Evolutionary conservation across 139 green algal species (phyloP), one percentile per base, ranked within the genome.

Genomic region (Chlamydomonas incerta): DNA sequence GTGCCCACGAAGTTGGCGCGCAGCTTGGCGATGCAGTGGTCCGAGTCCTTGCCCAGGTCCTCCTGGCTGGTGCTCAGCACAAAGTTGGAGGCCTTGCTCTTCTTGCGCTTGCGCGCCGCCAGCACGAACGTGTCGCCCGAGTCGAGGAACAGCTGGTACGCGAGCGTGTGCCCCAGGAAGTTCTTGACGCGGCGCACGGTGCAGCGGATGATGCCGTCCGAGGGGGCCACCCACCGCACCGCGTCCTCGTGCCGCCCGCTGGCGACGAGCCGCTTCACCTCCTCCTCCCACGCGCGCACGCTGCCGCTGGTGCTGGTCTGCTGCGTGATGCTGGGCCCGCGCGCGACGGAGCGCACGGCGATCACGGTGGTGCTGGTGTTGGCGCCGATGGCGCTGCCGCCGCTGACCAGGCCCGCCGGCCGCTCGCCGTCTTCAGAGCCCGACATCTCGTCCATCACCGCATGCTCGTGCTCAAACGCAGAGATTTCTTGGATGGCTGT

Each of bases 1-100:
- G 96, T 98, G 60, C 96, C 96, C n/a, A 98, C 28, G 35, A 98
- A 97, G 90, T 98, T 98, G 81, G 91, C 74, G 57, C 91, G 92
- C 17, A 93, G 67, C 90, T 93, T 87, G 60, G 72, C 74, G 13
- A 85, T 34, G 28, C 63, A 79, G 31, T 81, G 69, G 15, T 74
- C 57, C 15, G 50, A 72, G 35, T 79, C 73, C 41, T 63, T 74
- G 29, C 74, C 74, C 33, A 81, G 62, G 29, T 87, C 72, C 21
- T 74, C 71, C 62, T 75, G 60, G 26, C 33, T 66, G 35, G 68
- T 81, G 10, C 68, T 72, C 28, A 89, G 26, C n/a, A 76, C 46
- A 13, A 87, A 80, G 63, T 77, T 86, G 17, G 50, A 80, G 31
- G 52, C 86, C 74, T 93, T 92, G 72, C 85, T 94, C 90, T 98